These are phyloP conservation scores for Saccharomyces pastorianus DNA, from an alignment of 1,139 yeast genomes.

Conservation along the genomic window DNA sequence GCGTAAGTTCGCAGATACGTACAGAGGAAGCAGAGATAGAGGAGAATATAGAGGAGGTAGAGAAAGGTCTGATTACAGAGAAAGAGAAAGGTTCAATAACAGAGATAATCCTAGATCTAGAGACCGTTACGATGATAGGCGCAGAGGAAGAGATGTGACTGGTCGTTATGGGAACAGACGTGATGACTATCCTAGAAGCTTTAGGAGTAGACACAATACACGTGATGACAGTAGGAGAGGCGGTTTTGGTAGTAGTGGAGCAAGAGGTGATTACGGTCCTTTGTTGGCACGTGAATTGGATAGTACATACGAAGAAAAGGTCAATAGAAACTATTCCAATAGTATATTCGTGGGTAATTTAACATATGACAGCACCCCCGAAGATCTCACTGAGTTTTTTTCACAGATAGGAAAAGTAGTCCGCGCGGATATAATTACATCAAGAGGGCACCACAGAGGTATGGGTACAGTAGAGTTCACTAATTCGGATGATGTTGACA, in stretches of 20 bases:
- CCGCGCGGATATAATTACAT: constrained; percentile 81
- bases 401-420: constrained; percentile 61
- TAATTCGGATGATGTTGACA: constrained; percentile 56
- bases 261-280: constrained; percentile 23
- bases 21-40: constrained; percentile 19
- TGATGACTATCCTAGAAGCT: constrained; percentile 8
- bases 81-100: constrained; percentile 22
- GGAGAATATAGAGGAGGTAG: constrained; percentile 20
- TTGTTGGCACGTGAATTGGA: constrained; percentile 27
- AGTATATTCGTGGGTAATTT: constrained; percentile 68
- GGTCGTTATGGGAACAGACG: constrained; percentile 7
- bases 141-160: constrained; percentile 27
- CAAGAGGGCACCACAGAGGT: constrained; percentile 79
- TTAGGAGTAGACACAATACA: constrained; percentile 25
- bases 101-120: constrained; percentile 13
- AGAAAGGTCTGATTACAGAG: constrained; percentile 10
- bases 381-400: constrained; percentile 54
- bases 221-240: constrained; percentile 19
- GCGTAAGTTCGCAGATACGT: constrained; percentile 4
- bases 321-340: constrained; percentile 62
- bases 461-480: constrained; percentile 90
- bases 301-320: constrained; percentile 33
- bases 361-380: constrained; percentile 55
- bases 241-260: constrained; percentile 25
- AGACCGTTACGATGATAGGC: constrained; percentile 12